Evolutionary conservation across 2,329 filamentous ascomycete species (phyloP), one percentile per base, ranked within the genome.

Genomic region (Cryphonectria carpinicola): DNA sequence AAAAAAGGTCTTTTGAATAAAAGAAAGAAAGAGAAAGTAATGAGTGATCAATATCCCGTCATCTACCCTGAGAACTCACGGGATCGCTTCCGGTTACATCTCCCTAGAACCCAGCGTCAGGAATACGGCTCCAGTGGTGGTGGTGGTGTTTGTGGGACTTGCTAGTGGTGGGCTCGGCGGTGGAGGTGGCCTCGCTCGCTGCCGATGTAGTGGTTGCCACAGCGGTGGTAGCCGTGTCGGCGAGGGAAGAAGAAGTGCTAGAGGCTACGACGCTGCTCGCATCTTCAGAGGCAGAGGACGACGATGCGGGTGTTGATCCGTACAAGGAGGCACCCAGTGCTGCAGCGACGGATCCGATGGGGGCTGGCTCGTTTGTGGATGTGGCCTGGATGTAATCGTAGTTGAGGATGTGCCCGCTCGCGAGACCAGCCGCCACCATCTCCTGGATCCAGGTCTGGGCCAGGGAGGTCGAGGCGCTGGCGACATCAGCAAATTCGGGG

Each of bases 341-440:
- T 7, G 62, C 56, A 28, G 62, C 62, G 19, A 69, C 22, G 8
- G 10, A n/a, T 4, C 39, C 54, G 60, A 69, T 43, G 17, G 52
- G 56, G 14, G 70, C 66, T 17, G 70, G 70, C 7, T 39, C 19
- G 13, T 65, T 25, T 5, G 63, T 43, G 19, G 61, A 65, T 8
- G 46, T 69, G 54, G 70, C 66, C 43, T 69, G 41, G 19, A 37
- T 46, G 25, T 71, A 71, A 13, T 62, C 66, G 25, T 49, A 62
- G 46, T 69, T 56, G 35, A 71, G 35, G 17, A 71, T 64, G 63
- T 71, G 37, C 6, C 62, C 56, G 35, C 66, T 66, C 1, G 43
- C 70, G 4, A 71, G 54, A 19, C 67, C 70, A 17, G 37, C 58
- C 10, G 63, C 60, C 7, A 41, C 22, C 66, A 71, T 69, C 0